phyloP scores from a whole-genome alignment of 495 filamentous ascomycete species.

The Daldinia loculata region DNA sequence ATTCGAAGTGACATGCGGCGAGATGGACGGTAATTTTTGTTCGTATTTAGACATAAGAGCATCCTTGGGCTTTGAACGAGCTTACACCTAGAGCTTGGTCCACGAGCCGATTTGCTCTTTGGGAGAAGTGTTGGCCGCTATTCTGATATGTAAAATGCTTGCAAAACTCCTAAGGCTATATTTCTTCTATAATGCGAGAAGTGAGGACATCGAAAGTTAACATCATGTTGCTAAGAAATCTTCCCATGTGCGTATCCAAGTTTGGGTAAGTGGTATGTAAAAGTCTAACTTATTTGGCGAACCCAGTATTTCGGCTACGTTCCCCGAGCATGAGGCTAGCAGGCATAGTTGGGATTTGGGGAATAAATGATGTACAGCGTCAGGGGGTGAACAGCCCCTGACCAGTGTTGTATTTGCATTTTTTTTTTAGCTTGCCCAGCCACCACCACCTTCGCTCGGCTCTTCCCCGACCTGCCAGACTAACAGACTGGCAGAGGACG shows the following conservation, averaged over 20 bases:
- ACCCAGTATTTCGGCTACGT: constrained; percentile 6
- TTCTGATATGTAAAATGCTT: neutral
- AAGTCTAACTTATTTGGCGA: neutral
- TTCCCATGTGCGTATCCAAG: too few relatives aligned
- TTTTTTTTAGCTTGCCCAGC: neutral
- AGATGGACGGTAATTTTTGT: neutral
- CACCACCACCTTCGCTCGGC: neutral
- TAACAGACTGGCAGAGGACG: neutral
- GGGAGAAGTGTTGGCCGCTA: neutral
- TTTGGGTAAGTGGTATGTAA: neutral
- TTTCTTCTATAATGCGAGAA: neutral
- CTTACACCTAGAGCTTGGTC: neutral
- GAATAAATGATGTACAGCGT: constrained; percentile 16
- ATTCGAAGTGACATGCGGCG: neutral
- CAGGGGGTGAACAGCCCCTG: constrained; percentile 4
- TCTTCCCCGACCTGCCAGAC: neutral
- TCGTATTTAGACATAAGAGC: neutral
- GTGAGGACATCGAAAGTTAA: neutral
- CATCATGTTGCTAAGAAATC: neutral
- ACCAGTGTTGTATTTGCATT: constrained; percentile 22
- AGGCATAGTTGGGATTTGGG: constrained; percentile 4
- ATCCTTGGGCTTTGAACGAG: too few relatives aligned
- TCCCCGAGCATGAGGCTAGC: constrained; percentile 3
- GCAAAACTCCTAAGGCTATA: neutral
- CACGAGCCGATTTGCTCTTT: neutral